These are phyloP conservation scores for Nannizzia gypsea DNA, from an alignment of 2,329 filamentous ascomycete genomes.

Conservation along the genomic window DNA sequence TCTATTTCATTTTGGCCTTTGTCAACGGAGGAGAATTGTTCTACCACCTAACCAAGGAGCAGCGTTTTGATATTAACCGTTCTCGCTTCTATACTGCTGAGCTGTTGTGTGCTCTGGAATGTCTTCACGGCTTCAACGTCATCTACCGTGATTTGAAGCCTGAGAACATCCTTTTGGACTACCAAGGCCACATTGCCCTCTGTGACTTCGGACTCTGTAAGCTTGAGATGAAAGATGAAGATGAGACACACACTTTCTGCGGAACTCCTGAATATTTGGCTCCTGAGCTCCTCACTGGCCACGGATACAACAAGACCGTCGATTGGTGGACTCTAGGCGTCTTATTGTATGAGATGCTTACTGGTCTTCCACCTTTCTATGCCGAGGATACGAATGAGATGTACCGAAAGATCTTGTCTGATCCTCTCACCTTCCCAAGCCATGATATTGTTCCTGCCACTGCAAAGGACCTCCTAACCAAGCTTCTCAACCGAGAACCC, in stretches of 20 bases:
- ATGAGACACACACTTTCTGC: conserved; percentile 96
- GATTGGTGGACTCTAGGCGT: conserved; percentile 99
- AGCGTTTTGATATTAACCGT: conserved; percentile 94
- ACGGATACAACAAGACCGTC: conserved; percentile 95
- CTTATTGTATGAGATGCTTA: conserved; percentile 96
- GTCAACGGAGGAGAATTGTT: conserved; percentile 97
- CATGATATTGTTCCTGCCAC: conserved; percentile 84
- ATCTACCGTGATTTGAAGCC: conserved; percentile 97
- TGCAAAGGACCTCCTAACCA: conserved; percentile 81
- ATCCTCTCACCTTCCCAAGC: conserved; percentile 90
- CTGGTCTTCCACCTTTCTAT: conserved; percentile 92
- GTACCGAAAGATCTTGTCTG: conserved; percentile 97
- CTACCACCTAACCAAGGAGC: conserved; percentile 92
- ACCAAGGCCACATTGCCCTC: conserved; percentile 92
- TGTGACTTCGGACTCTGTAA: conserved; percentile 98
- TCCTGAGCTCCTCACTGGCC: conserved; percentile 80
- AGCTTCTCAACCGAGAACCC: conserved; percentile 83
- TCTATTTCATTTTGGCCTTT: conserved; percentile 93
- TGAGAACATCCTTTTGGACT: conserved; percentile 94
- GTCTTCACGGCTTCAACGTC: conserved; percentile 94
- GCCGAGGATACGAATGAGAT: conserved; percentile 99
- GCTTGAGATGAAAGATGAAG: conserved; percentile 98
- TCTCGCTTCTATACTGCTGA: conserved; percentile 96
- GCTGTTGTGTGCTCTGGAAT: conserved; percentile 87
- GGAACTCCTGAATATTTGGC: conserved; percentile 96